These are phyloP conservation scores for Backusella sp. DNA, from an alignment of 192 early-diverging fungal species.

Conservation along the genomic window DNA sequence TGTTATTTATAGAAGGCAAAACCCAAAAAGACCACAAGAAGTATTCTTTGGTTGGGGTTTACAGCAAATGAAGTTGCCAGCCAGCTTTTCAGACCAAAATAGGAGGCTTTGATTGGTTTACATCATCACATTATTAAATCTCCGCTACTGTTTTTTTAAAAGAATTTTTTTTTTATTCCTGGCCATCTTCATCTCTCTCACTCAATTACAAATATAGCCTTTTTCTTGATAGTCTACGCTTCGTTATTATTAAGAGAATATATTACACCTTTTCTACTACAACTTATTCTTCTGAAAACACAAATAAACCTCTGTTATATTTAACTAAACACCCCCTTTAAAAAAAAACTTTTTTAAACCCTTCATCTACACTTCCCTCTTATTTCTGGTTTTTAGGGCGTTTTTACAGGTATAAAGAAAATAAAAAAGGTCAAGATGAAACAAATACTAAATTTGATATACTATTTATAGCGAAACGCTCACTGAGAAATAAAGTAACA, in stretches of 20 bases:
- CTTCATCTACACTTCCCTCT: slow-evolving; percentile 2
- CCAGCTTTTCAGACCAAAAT: neutral
- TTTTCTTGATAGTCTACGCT: neutral
- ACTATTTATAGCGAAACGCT: slow-evolving; percentile 14
- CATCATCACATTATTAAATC: neutral
- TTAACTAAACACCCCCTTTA: neutral
- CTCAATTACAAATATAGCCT: neutral
- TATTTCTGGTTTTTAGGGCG: slow-evolving; percentile 24
- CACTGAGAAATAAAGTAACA: slow-evolving; percentile 28
- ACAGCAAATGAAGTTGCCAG: neutral
- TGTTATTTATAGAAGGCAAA: neutral
- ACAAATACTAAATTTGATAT: neutral
- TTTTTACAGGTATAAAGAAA: slow-evolving; percentile 4
- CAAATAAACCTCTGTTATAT: neutral
- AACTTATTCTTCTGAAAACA: neutral
- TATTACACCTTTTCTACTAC: neutral
- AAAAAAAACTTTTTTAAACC: neutral
- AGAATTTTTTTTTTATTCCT: neutral
- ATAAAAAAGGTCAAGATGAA: neutral
- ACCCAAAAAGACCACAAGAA: neutral
- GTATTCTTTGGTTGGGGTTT: neutral
- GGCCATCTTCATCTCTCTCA: neutral
- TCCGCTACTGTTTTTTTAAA: neutral
- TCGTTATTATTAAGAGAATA: neutral
- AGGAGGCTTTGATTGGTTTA: neutral